A percentile compares a stretch with the other conserved stretches of the same genome.
Conservation (phyloP, 495 filamentous ascomycete species). For the Hypoxylon trugodes region DNA sequence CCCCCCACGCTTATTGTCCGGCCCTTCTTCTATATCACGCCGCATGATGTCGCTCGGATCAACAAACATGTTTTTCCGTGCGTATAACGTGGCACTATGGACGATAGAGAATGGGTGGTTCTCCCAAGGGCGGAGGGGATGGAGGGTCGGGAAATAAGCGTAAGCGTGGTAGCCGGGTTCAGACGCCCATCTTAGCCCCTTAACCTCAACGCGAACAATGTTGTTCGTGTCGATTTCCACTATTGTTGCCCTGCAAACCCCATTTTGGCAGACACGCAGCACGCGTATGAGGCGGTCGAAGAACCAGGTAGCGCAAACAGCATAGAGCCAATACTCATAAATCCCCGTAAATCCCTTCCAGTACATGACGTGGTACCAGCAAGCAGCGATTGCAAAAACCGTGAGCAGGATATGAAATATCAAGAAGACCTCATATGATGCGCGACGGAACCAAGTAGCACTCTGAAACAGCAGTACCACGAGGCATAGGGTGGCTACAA, state of each 20-base stretch:
- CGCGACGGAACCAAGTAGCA: conserved; percentile 41
- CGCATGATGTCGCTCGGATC: background rate
- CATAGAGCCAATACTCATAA: conserved; percentile 58
- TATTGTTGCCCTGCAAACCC: conserved; percentile 42
- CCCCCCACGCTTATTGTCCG: background rate
- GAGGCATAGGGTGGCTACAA: conserved; percentile 46
- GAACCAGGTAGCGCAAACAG: conserved; percentile 52
- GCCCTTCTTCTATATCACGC: background rate
- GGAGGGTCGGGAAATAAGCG: conserved; percentile 55
- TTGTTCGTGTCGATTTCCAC: conserved; percentile 43
- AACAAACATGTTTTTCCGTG: background rate
- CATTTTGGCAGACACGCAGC: conserved; percentile 39
- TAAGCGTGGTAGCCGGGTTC: conserved; percentile 47
- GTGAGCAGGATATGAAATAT: conserved; percentile 49
- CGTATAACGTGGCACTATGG: conserved; percentile 39
- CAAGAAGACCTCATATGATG: conserved; percentile 55
- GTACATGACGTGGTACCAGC: conserved; percentile 52
- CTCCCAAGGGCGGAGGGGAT: conserved; percentile 52
- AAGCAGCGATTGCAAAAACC: conserved; percentile 49
- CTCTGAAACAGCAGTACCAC: conserved; percentile 24
- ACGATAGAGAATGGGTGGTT: conserved; percentile 60
- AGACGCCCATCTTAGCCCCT: conserved; percentile 42
- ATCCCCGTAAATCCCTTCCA: conserved; percentile 35
- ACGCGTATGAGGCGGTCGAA: conserved; percentile 53
- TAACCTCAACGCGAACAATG: conserved; percentile 49